phyloP scores from a whole-genome alignment of 805 yeast genomes.

The Spathaspora girioi region DNA sequence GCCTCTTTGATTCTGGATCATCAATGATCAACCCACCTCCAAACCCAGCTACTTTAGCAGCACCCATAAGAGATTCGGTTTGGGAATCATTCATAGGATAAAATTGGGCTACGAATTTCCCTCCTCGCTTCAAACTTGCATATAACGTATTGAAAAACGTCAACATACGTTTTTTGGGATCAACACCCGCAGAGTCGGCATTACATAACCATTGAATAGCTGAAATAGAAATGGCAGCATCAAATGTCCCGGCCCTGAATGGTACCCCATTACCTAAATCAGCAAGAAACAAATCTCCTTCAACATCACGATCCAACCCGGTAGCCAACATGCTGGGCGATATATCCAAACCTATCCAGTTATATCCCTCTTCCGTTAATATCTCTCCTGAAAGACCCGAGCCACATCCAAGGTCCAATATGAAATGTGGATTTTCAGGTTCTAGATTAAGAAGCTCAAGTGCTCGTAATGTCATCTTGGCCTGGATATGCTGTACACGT shows the following conservation, averaged over 20 bases:
- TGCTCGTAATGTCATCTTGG: constrained; percentile 94
- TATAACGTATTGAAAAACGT: constrained; percentile 85
- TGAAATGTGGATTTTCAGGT: constrained; percentile 52
- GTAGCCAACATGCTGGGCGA: constrained; percentile 95
- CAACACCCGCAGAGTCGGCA: constrained; percentile 79
- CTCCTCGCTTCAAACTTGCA: constrained; percentile 85
- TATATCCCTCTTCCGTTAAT: constrained; percentile 85
- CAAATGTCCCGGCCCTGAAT: constrained; percentile 93
- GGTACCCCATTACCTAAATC: constrained; percentile 96
- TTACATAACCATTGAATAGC: constrained; percentile 98
- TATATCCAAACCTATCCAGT: constrained; percentile 96
- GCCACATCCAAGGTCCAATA: constrained; percentile 95
- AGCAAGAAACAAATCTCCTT: constrained; percentile 86
- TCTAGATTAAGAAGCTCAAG: constrained; percentile 80
- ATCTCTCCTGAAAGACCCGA: constrained; percentile 96
- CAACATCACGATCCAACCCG: constrained; percentile 87
- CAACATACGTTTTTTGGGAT: constrained; percentile 78
- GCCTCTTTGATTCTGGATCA: constrained; percentile 88
- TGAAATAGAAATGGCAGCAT: constrained; percentile 91
- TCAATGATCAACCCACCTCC: constrained; percentile 94
- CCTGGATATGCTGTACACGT: constrained; percentile 97
- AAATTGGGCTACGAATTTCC: constrained; percentile 95
- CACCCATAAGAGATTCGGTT: constrained; percentile 66
- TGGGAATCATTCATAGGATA: constrained; percentile 91
- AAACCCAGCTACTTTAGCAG: constrained; percentile 93